Evolutionary conservation across 192 early-diverging fungal species (phyloP).

Genomic region (Mortierella hygrophila): DNA sequence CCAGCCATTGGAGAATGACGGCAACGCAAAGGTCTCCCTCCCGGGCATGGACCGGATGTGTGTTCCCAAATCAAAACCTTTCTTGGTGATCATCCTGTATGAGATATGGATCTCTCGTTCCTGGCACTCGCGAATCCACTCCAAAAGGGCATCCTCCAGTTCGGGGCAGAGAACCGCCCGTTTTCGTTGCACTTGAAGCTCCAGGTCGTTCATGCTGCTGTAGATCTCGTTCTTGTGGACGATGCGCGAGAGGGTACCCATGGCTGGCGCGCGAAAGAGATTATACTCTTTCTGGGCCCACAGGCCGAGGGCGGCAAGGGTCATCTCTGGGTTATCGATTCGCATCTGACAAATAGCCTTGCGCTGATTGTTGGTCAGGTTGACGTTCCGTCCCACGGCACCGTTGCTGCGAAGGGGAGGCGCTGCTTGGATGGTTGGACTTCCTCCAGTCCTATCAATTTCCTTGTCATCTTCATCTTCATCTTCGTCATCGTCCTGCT

Average conservation of each 20-base stretch:
- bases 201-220: slow-evolving; percentile 22
- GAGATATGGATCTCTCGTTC: slow-evolving; percentile 30
- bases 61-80: slow-evolving; percentile 27
- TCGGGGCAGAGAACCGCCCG: slow-evolving; percentile 34
- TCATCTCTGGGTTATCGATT: slow-evolving; percentile 30
- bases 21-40: background rate
- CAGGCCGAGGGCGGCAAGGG: slow-evolving; percentile 22
- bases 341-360: slow-evolving; percentile 41
- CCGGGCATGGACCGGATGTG: slow-evolving; percentile 35
- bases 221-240: slow-evolving; percentile 22
- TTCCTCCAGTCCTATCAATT: background rate
- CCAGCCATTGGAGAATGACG: slow-evolving; percentile 49
- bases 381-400: slow-evolving; percentile 32
- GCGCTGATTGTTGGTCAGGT: slow-evolving; percentile 39
- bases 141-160: slow-evolving; percentile 28
- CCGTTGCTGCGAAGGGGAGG: background rate
- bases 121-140: slow-evolving; percentile 40
- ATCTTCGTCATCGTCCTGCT: background rate
- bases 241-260: slow-evolving; percentile 49
- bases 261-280: slow-evolving; percentile 32
- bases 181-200: slow-evolving; percentile 37
- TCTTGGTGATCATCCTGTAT: slow-evolving; percentile 51
- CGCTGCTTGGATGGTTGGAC: background rate
- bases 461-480: slow-evolving; percentile 5
- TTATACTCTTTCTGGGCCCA: slow-evolving; percentile 34